These are phyloP conservation scores for Angomonas desouzai DNA, from an alignment of 208 protist species.

Conservation along the genomic window DNA sequence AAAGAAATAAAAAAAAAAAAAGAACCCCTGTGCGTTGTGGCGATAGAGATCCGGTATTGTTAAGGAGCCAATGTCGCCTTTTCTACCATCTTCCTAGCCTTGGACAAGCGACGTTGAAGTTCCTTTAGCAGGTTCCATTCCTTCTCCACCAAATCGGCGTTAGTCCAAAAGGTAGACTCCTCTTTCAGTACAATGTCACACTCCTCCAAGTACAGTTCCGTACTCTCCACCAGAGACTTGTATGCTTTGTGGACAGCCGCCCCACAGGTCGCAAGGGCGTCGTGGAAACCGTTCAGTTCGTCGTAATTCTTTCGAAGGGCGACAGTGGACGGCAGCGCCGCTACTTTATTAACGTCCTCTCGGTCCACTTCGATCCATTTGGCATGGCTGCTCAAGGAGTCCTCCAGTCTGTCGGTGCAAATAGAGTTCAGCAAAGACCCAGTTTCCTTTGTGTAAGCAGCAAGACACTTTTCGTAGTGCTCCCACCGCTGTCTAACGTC, in stretches of 20 bases:
- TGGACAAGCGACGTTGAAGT: slow-evolving; percentile 21
- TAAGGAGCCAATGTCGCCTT: background rate
- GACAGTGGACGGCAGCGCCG: slow-evolving; percentile 20
- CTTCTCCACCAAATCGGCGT: slow-evolving; percentile 27
- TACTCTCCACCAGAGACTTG: slow-evolving; percentile 28
- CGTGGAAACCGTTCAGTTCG: slow-evolving; percentile 38
- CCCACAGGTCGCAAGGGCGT: slow-evolving; percentile 65
- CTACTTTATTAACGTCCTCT: slow-evolving; percentile 15
- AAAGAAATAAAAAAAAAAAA: slow-evolving; percentile 10
- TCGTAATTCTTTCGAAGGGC: slow-evolving; percentile 38
- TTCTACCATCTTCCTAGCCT: background rate
- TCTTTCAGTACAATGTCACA: slow-evolving; percentile 30
- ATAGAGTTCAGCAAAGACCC: slow-evolving; percentile 23
- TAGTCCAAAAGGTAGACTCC: slow-evolving; percentile 41
- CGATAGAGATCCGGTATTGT: background rate
- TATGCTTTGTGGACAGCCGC: slow-evolving; percentile 30
- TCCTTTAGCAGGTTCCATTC: slow-evolving; percentile 49
- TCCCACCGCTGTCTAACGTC: slow-evolving; percentile 15
- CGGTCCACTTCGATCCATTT: slow-evolving; percentile 44
- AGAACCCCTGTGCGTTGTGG: background rate
- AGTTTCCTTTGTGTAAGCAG: slow-evolving; percentile 19
- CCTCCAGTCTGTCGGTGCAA: slow-evolving; percentile 23
- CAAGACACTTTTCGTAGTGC: slow-evolving; percentile 29
- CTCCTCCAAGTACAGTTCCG: slow-evolving; percentile 57
- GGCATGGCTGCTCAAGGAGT: slow-evolving; percentile 33